Evolutionary conservation across 2,329 filamentous ascomycete species (phyloP), one percentile per base, ranked within the genome.

Genomic region (Zelopaecilomyces penicillatus): DNA sequence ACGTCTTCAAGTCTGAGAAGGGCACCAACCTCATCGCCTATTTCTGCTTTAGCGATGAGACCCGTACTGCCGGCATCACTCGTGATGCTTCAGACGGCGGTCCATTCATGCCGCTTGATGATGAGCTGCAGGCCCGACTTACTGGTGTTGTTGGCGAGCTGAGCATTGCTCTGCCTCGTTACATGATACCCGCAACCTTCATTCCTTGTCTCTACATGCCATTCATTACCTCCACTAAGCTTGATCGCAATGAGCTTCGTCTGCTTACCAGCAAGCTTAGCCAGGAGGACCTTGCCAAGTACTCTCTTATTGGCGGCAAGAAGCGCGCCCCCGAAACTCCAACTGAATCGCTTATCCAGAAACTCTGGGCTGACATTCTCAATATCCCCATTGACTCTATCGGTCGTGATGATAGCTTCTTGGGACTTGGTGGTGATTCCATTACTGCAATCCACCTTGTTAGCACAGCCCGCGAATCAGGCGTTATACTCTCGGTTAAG

Each of bases 371-470:
- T 19, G 19, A 19, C 19, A 19, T 19, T 19, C 19, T 19, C 19
- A 19, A 19, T 19, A 19, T 19, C 19, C 19, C 19, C 19, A 19
- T 19, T 19, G 19, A 19, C 19, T 19, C 19, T 19, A 19, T 19
- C 10, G 51, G 52, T 12, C 41, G 46, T 3, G 50, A 50, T 10
- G 56, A 62, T 36, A 60, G 59, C 44, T 67, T 69, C 49, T 60
- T 64, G 43, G 52, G 54, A 2, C 52, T 68, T 1, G 65, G 65
- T 5, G 65, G 65, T 28, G 64, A 66, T 47, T 68, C 65, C 0
- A 56, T 68, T 5, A 43, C 54, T 5, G 64, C 63, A 3, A 72
- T 70, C 55, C 71, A 67, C 37, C 55, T 78, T 2, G 71, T 75
- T 0, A 65, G 71, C 37, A 60, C 50, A 12, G 41, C 51, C 37